Evolutionary conservation across 2,329 filamentous ascomycete genomes (phyloP).

Genomic region (Diaporthe vaccinii): DNA sequence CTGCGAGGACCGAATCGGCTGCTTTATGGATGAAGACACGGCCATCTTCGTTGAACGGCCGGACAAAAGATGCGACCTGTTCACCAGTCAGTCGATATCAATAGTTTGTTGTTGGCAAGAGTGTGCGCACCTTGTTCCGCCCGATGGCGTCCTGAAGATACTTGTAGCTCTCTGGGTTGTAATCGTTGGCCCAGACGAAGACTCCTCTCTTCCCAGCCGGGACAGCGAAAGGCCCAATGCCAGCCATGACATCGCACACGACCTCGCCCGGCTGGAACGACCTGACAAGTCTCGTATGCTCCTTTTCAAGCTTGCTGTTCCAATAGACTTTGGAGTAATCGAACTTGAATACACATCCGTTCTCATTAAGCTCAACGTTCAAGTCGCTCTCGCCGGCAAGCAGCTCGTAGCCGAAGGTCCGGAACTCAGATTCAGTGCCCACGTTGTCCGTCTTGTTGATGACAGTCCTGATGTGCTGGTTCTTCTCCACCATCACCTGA

Average conservation of each 20-base stretch:
- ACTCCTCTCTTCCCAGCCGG: slow-evolving; percentile 91
- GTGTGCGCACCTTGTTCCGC: slow-evolving; percentile 79
- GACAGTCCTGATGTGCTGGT: slow-evolving; percentile 83
- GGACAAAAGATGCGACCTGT: slow-evolving; percentile 77
- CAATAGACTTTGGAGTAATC: slow-evolving; percentile 98
- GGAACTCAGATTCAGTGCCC: slow-evolving; percentile 85
- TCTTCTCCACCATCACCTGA: slow-evolving; percentile 90
- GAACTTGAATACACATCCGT: slow-evolving; percentile 88
- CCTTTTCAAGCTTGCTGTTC: slow-evolving; percentile 92
- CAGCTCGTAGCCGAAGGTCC: slow-evolving; percentile 94
- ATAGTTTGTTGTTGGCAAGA: neutral
- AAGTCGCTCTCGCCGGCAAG: slow-evolving; percentile 86
- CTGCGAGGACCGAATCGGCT: slow-evolving; percentile 70
- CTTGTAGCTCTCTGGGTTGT: slow-evolving; percentile 89
- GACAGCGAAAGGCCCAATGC: slow-evolving; percentile 94
- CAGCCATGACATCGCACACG: slow-evolving; percentile 97
- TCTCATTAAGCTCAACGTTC: slow-evolving; percentile 85
- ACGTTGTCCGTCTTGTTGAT: slow-evolving; percentile 97
- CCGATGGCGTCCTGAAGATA: slow-evolving; percentile 78
- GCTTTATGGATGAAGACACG: slow-evolving; percentile 82
- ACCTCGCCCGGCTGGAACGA: slow-evolving; percentile 87
- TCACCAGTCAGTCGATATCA: slow-evolving; percentile 37
- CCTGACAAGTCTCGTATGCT: slow-evolving; percentile 84
- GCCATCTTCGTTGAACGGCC: slow-evolving; percentile 85
- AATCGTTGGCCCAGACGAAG: slow-evolving; percentile 97